Conservation (phyloP, 257 asterid genomes). For the Marsdenia floribunda region DNA sequence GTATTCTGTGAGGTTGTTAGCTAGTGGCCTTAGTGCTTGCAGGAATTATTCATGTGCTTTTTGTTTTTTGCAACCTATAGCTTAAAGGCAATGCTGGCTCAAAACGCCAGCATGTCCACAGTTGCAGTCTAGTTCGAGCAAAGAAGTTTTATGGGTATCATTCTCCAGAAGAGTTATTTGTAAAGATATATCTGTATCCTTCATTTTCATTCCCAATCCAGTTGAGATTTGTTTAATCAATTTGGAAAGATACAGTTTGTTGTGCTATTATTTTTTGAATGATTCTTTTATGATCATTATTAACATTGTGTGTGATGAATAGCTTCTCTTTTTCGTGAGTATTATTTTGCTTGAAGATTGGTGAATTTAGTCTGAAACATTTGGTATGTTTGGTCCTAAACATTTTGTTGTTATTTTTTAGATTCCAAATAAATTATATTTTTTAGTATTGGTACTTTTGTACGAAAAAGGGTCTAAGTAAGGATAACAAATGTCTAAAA, state of each 20-base stretch:
- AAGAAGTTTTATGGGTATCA: slow-evolving; percentile 87
- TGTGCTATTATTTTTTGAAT: neutral
- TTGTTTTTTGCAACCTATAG: slow-evolving; percentile 35
- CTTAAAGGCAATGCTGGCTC: slow-evolving; percentile 72
- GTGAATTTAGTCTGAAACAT: too few species aligned
- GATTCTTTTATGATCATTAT: neutral
- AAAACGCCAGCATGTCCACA: slow-evolving; percentile 90
- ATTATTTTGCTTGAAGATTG: neutral
- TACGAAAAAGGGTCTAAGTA: too few species aligned
- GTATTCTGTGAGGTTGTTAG: slow-evolving; percentile 7
- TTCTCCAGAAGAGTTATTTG: slow-evolving; percentile 78
- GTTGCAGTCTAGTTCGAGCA: slow-evolving; percentile 75
- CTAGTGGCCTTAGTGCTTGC: slow-evolving; percentile 10
- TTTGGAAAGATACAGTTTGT: neutral
- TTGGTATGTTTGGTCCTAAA: too few species aligned
- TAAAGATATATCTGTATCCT: slow-evolving; percentile 97
- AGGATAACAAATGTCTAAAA: too few species aligned
- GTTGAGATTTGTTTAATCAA: neutral
- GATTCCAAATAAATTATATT: too few species aligned
- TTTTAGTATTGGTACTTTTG: too few species aligned
- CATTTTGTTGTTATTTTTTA: too few species aligned
- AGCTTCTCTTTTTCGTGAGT: neutral
- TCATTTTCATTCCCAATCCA: slow-evolving; percentile 6
- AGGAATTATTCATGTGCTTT: slow-evolving; percentile 15
- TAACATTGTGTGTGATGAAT: neutral